Conservation (phyloP, 148 eudicot species). For the Diospyros kaki region DNA sequence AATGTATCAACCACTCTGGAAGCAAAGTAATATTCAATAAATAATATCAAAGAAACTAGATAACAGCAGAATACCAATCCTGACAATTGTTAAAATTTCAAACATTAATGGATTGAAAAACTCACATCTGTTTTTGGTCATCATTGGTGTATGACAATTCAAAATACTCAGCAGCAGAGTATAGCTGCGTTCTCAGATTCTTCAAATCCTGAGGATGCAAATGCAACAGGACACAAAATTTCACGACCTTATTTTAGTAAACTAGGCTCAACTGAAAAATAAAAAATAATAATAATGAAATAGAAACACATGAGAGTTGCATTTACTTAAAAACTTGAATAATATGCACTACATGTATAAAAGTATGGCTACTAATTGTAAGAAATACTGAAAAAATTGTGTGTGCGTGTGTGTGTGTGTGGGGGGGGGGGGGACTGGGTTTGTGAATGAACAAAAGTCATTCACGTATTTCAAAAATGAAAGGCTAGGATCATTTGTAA, state of each 20-base stretch:
- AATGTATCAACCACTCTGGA: conserved; percentile 82
- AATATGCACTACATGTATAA: not conserved
- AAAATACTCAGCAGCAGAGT: conserved; percentile 95
- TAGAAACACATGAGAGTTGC: not conserved
- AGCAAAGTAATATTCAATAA: conserved; percentile 1
- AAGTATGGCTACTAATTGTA: not conserved
- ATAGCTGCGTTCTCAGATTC: conserved; percentile 77
- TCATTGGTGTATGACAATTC: conserved; percentile 74
- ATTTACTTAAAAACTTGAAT: not conserved
- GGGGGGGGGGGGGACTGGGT: no score
- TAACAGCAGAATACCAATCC: not conserved
- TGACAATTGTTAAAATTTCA: not conserved
- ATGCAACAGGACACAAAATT: not conserved
- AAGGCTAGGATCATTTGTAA: not conserved
- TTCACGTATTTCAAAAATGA: not conserved
- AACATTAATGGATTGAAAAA: conserved; percentile 6
- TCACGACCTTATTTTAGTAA: not conserved
- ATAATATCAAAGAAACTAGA: conserved; percentile 10
- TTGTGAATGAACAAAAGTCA: not conserved
- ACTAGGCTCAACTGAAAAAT: not conserved
- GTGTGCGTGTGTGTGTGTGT: not conserved
- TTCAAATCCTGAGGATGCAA: conserved; percentile 68
- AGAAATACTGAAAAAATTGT: not conserved
- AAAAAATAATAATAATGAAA: not conserved
- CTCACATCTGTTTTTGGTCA: conserved; percentile 84